Percentiles rank a stretch among this genome's conserved stretches.
These are phyloP conservation scores for Irpex sp. DNA, from an alignment of 1,284 basidiomycete species.

Conservation along the genomic window DNA sequence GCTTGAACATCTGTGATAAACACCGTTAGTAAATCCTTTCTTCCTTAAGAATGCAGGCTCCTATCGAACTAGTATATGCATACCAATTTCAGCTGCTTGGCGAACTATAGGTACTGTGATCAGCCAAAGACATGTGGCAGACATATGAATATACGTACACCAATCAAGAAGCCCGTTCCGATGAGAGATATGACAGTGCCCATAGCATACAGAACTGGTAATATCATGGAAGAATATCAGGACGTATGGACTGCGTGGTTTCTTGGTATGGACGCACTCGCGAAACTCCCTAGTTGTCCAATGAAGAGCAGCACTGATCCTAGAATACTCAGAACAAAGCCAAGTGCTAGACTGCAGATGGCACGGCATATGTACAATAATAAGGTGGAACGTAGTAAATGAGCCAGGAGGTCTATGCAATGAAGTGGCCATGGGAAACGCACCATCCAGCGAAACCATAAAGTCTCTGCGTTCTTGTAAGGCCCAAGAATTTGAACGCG, in stretches of 20 bases:
- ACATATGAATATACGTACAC: conserved; percentile 44
- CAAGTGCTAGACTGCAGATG: conserved; percentile 53
- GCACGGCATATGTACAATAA: background rate
- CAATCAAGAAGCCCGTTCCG: conserved; percentile 89
- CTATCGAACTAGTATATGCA: conserved; percentile 17
- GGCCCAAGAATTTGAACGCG: conserved; percentile 74
- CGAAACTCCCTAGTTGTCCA: conserved; percentile 71
- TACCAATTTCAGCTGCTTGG: conserved; percentile 76
- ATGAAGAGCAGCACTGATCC: conserved; percentile 79
- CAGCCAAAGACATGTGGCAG: background rate
- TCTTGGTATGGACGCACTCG: conserved; percentile 49
- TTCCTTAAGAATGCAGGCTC: background rate
- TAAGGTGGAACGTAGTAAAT: background rate
- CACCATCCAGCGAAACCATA: conserved; percentile 85
- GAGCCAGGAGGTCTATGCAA: background rate
- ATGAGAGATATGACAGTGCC: conserved; percentile 82
- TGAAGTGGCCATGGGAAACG: conserved; percentile 23
- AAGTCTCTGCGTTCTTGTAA: conserved; percentile 76
- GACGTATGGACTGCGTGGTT: background rate
- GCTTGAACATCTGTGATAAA: conserved; percentile 82
- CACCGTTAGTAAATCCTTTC: conserved; percentile 3
- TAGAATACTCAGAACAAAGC: conserved; percentile 78
- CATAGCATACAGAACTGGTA: conserved; percentile 73
- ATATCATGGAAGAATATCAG: conserved; percentile 1
- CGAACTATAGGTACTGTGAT: conserved; percentile 47